Evolutionary conservation across 306 rosid species (phyloP).

Genomic region (Malus domestica): DNA sequence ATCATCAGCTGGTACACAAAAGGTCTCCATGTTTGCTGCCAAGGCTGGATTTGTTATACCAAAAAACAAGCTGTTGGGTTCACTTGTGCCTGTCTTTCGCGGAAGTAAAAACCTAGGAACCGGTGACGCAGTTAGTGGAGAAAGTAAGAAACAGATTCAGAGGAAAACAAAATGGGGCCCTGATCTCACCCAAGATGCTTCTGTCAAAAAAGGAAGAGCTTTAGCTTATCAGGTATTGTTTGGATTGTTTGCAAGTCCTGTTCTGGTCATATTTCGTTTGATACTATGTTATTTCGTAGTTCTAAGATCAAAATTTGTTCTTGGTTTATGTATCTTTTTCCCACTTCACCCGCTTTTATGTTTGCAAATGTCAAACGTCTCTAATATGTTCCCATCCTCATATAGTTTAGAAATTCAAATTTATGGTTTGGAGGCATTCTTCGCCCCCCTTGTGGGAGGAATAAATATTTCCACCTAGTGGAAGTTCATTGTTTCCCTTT

Average conservation of each 20-base stretch:
- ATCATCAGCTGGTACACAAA: constrained; percentile 40
- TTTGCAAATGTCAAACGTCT: background rate
- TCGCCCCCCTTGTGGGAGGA: constrained; percentile 11
- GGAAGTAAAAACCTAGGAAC: constrained; percentile 19
- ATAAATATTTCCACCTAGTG: constrained; percentile 21
- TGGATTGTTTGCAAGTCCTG: constrained; percentile 13
- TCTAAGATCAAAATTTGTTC: background rate
- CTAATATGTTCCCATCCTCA: background rate
- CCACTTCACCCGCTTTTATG: background rate
- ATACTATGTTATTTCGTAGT: background rate
- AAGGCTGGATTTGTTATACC: constrained; percentile 94
- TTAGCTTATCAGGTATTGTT: constrained; percentile 76
- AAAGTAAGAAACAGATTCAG: too few relatives aligned
- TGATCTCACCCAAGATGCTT: constrained; percentile 61
- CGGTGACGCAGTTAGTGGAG: too few relatives aligned
- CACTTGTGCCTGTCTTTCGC: constrained; percentile 65
- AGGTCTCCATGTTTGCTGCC: constrained; percentile 64
- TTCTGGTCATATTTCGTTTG: background rate
- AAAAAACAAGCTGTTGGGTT: constrained; percentile 82
- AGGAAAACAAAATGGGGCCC: constrained; percentile 68
- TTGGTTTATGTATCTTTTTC: background rate
- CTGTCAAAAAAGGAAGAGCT: constrained; percentile 63
- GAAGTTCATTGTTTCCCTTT: constrained; percentile 25
- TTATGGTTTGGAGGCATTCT: background rate
- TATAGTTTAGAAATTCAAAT: background rate